Evolutionary conservation across 352 stramenopile species (phyloP), one percentile per base, ranked within the genome.

Genomic region (Bremia lactucae): DNA sequence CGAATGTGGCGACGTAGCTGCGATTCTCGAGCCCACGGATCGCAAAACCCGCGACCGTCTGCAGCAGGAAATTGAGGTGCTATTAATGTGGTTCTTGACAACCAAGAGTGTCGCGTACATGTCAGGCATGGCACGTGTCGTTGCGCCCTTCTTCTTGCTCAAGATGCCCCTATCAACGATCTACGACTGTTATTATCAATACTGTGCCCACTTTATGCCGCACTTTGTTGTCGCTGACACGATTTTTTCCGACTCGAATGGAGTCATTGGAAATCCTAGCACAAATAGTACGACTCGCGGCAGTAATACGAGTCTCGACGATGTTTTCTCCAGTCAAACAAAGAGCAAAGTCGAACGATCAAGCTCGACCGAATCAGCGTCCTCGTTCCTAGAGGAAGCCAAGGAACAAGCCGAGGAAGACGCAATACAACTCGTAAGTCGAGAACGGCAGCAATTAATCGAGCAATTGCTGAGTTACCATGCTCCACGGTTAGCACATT

Each of bases 131-230:
- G 77, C 77, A 24, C 66, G 74, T 8, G 74, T 83, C 1, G 71
- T 89, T 2, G 77, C 72, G 11, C 65, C 72, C 15, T 86, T 89
- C 45, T 87, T 89, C 45, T 40, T 78, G 28, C 48, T 86, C 10
- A 56, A 82, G 28, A 67, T 89, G 47, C 70, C 77, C 22, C 56
- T 89, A 18, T 61, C 75, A 9, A 86, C 74, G 3, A 74, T 89
- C 39, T 89, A 89, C 53, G 77, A 89, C 62, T 89, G 77, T 57
- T 89, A 86, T 38, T 89, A 89, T 52, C 77, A 87, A 55, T 89
- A 81, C 44, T 87, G 77, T 37, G 73, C 74, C 21, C 65, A 59
- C 21, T 87, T 82, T 31, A 35, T 89, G 23, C 76, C 76, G 6
- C 71, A 86, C 23, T 75, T 88, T 55, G 68, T 88, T 6, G 76